Evolutionary conservation across 1,139 yeast genomes (phyloP).

Genomic region (Magnusiomyces tetraspermus): DNA sequence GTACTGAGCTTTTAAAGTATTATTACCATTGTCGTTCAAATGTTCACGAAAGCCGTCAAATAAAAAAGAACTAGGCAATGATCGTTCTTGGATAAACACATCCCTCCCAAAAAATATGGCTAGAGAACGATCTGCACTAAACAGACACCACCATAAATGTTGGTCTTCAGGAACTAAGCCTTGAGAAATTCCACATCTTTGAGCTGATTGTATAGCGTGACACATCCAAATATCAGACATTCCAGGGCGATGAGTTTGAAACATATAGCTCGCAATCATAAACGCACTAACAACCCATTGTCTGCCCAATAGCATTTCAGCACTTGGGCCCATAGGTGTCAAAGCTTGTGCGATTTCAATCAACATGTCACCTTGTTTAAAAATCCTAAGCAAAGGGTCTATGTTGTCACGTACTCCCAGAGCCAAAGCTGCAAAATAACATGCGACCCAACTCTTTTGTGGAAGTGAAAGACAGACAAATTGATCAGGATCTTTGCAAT

Average conservation of each 20-base stretch:
- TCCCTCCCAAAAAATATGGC: constrained; percentile 11
- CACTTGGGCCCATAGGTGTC: constrained; percentile 2
- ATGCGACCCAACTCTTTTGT: constrained; percentile 17
- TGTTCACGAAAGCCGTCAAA: not conserved
- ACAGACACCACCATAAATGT: constrained; percentile 17
- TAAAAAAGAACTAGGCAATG: constrained; percentile 1
- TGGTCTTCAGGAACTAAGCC: constrained; percentile 9
- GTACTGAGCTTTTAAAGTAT: too few relatives aligned
- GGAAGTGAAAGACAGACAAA: not conserved
- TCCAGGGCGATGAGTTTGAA: constrained; percentile 15
- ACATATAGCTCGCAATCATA: constrained; percentile 16
- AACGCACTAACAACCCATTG: constrained; percentile 9
- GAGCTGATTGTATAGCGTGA: constrained; percentile 15
- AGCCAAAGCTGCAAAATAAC: constrained; percentile 22
- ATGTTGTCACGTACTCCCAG: constrained; percentile 21
- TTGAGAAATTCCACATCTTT: constrained; percentile 13
- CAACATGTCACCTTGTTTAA: constrained; percentile 5
- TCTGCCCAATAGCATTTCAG: not conserved
- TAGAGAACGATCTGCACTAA: constrained; percentile 17
- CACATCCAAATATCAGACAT: constrained; percentile 18
- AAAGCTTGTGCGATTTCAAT: constrained; percentile 9
- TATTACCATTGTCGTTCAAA: not conserved
- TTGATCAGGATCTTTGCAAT: not conserved
- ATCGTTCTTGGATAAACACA: not conserved
- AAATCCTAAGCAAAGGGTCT: constrained; percentile 3